These are phyloP conservation scores for Aspergillus cristatus DNA, from an alignment of 495 filamentous ascomycete genomes.

Conservation along the genomic window DNA sequence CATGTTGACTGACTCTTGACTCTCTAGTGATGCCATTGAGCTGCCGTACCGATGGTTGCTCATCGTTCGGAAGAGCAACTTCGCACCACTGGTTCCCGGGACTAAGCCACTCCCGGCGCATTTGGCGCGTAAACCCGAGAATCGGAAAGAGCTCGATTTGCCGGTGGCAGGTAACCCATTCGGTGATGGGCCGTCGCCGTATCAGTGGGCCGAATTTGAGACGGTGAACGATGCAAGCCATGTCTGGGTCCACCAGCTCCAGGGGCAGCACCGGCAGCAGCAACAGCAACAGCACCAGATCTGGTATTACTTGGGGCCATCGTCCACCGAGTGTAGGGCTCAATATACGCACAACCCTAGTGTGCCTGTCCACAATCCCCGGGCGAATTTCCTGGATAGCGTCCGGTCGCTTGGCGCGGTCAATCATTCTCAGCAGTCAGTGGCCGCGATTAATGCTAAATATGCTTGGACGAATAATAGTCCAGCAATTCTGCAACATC, in stretches of 20 bases:
- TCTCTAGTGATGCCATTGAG: slow-evolving; percentile 39
- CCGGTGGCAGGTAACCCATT: slow-evolving; percentile 51
- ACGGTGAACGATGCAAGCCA: slow-evolving; percentile 37
- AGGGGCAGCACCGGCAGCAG: slow-evolving; percentile 57
- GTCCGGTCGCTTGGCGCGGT: slow-evolving; percentile 36
- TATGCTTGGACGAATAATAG: slow-evolving; percentile 24
- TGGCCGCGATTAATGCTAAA: slow-evolving; percentile 16
- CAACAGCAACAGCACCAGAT: slow-evolving; percentile 59
- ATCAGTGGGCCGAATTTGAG: slow-evolving; percentile 80
- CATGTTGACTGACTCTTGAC: neutral
- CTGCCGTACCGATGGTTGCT: slow-evolving; percentile 48
- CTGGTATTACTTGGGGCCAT: slow-evolving; percentile 83
- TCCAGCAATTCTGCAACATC: no score
- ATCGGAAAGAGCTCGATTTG: slow-evolving; percentile 36
- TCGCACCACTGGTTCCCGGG: slow-evolving; percentile 39
- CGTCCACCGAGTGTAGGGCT: slow-evolving; percentile 83
- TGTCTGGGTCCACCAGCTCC: slow-evolving; percentile 30
- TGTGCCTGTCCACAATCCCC: slow-evolving; percentile 46
- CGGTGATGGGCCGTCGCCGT: slow-evolving; percentile 43
- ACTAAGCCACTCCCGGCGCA: slow-evolving; percentile 53
- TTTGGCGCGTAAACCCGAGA: slow-evolving; percentile 40
- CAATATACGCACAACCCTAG: slow-evolving; percentile 81
- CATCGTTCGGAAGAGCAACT: slow-evolving; percentile 44
- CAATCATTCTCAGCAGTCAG: neutral
- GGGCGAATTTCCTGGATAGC: slow-evolving; percentile 50